Conservation (phyloP, 164 flowering plant genomes). For the Santalum album region DNA sequence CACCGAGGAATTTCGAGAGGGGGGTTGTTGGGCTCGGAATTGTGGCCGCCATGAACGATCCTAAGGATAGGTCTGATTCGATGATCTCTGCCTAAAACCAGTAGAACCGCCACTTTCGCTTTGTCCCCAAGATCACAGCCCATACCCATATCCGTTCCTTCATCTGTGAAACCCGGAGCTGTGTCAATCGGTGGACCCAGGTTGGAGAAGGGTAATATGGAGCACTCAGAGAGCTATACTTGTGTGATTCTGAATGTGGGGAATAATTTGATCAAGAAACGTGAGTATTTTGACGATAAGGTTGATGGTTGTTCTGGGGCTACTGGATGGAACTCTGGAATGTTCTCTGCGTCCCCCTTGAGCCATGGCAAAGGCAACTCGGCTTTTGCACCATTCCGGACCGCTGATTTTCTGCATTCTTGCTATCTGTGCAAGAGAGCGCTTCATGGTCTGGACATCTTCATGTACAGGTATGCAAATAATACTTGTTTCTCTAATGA, state of each 20-base stretch:
- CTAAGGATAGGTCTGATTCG: background rate
- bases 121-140: too few relatives aligned
- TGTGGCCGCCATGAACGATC: constrained; percentile 38
- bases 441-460: constrained; percentile 54
- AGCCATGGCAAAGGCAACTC: constrained; percentile 2
- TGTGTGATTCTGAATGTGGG: constrained; percentile 49
- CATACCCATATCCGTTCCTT: too few relatives aligned
- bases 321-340: constrained; percentile 10
- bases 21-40: constrained; percentile 41
- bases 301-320: background rate
- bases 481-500: too few relatives aligned
- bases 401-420: constrained; percentile 28
- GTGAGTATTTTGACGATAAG: constrained; percentile 32
- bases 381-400: constrained; percentile 7
- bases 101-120: too few relatives aligned
- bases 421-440: constrained; percentile 49
- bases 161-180: too few relatives aligned
- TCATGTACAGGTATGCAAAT: constrained; percentile 62
- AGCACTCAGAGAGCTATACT: constrained; percentile 54
- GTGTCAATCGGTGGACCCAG: too few relatives aligned
- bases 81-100: too few relatives aligned
- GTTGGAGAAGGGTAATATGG: constrained; percentile 15
- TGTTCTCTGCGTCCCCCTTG: constrained; percentile 17
- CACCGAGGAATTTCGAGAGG: constrained; percentile 25
- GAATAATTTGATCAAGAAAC: constrained; percentile 21